Conservation (phyloP, 306 rosid species). For the Hylodesmum podocarpum region DNA sequence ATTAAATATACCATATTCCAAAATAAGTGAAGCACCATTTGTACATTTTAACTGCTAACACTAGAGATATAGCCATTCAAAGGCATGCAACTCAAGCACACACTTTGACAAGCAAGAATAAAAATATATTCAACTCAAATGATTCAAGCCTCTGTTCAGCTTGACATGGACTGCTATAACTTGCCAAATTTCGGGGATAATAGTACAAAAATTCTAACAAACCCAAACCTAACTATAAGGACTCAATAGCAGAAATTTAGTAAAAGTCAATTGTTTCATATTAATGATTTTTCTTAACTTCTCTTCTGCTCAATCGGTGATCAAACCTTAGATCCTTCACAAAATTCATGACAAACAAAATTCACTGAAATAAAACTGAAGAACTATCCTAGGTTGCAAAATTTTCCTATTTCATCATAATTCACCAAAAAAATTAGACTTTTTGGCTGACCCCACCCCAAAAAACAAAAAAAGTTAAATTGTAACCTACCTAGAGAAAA, state of each 20-base stretch:
- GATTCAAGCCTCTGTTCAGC: conserved; percentile 7
- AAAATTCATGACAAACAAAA: not conserved
- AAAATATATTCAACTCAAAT: conserved; percentile 7
- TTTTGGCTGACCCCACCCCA: not conserved
- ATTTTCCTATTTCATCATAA: not conserved
- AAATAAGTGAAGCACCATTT: conserved; percentile 26
- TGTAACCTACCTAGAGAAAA: not conserved
- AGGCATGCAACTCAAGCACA: not conserved
- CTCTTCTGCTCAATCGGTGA: not conserved
- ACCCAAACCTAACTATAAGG: not conserved
- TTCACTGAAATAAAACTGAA: not conserved
- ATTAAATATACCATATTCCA: conserved; percentile 21
- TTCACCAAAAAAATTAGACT: not conserved
- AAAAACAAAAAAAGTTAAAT: not conserved
- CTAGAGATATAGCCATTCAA: conserved; percentile 3
- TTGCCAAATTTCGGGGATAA: not conserved
- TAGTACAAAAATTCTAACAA: not conserved
- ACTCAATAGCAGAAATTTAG: conserved; percentile 20
- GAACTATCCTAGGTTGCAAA: not conserved
- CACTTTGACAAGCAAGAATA: not conserved
- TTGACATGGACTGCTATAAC: conserved; percentile 1
- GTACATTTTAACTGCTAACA: not conserved
- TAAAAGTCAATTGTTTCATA: conserved; percentile 30
- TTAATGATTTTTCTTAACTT: not conserved
- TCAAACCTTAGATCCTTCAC: not conserved